phyloP scores from a whole-genome alignment of 2,329 filamentous ascomycete genomes.

The Ophiostoma pallidulum region DNA sequence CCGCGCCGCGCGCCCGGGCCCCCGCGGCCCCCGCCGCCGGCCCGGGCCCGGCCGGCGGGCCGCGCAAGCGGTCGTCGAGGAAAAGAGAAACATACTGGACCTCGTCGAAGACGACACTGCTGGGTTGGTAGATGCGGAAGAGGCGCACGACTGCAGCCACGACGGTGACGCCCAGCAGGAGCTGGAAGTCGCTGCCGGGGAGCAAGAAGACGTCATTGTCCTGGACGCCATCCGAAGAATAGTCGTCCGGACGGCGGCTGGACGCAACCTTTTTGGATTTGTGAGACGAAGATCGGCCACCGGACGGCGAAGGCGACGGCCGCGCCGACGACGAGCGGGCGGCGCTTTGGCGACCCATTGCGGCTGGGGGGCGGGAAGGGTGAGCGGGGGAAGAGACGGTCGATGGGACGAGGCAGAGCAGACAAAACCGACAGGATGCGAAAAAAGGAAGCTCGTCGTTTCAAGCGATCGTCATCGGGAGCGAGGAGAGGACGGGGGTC shows the following conservation, averaged over 20 bases:
- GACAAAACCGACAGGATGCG: too few relatives aligned
- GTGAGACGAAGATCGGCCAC: conserved; percentile 17
- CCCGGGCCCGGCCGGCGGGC: too few relatives aligned
- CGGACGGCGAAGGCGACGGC: conserved; percentile 8
- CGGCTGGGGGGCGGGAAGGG: neutral
- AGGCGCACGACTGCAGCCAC: conserved; percentile 72
- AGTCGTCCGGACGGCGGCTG: conserved; percentile 37
- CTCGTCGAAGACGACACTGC: conserved; percentile 96
- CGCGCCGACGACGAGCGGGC: conserved; percentile 9
- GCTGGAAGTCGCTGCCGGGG: conserved; percentile 71
- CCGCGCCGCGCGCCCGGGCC: too few relatives aligned
- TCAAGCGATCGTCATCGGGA: conserved; percentile 4
- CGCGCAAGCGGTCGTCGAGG: neutral
- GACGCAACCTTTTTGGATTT: conserved; percentile 8
- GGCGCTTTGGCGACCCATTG: conserved; percentile 14
- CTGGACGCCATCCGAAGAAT: conserved; percentile 67
- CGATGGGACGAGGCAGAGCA: neutral
- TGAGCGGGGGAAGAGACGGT: neutral
- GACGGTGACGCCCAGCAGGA: conserved; percentile 62
- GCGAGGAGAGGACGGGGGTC: neutral
- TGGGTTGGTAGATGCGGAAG: conserved; percentile 93
- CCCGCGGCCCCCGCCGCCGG: too few relatives aligned
- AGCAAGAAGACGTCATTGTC: conserved; percentile 91
- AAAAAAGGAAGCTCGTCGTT: too few relatives aligned
- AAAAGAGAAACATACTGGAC: conserved; percentile 66